A percentile compares a stretch with the other conserved stretches of the same genome.
These are phyloP conservation scores for Colletotrichum acutatum DNA, from an alignment of 2,329 filamentous ascomycete genomes.

Conservation along the genomic window DNA sequence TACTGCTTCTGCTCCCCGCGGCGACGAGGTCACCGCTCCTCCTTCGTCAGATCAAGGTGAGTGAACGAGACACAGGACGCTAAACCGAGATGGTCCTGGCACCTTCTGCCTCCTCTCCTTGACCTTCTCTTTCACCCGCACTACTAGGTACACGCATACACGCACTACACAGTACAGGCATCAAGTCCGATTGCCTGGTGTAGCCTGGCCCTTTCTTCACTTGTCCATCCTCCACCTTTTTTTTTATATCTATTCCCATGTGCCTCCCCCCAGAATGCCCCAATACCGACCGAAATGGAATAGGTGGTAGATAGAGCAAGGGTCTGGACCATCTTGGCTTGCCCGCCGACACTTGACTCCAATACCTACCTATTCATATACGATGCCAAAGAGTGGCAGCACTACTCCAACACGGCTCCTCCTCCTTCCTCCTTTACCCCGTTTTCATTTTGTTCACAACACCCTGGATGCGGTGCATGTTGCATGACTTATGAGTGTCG, in stretches of 20 bases:
- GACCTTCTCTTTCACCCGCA: neutral
- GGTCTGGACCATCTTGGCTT: slow-evolving; percentile 30
- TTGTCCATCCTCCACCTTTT: slow-evolving; percentile 13
- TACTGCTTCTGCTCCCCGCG: neutral
- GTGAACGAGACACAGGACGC: slow-evolving; percentile 8
- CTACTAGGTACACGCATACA: neutral
- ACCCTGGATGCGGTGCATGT: slow-evolving; percentile 2
- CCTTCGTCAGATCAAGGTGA: slow-evolving; percentile 24
- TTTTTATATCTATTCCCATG: neutral
- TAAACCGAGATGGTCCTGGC: slow-evolving; percentile 22
- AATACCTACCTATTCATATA: slow-evolving; percentile 1
- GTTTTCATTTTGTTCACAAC: neutral
- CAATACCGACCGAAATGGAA: neutral
- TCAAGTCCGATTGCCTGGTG: neutral
- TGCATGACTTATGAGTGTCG: slow-evolving; percentile 16
- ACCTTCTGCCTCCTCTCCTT: slow-evolving; percentile 2
- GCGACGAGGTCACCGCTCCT: slow-evolving; percentile 22
- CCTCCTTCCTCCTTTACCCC: neutral
- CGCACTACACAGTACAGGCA: neutral
- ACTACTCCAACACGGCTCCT: neutral
- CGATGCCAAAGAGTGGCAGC: slow-evolving; percentile 23
- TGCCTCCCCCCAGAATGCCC: neutral
- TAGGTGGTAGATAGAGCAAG: neutral
- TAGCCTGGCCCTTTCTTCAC: neutral
- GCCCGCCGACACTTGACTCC: neutral